phyloP scores from a whole-genome alignment of 139 green algal species.

The Coelastrella sp. region DNA sequence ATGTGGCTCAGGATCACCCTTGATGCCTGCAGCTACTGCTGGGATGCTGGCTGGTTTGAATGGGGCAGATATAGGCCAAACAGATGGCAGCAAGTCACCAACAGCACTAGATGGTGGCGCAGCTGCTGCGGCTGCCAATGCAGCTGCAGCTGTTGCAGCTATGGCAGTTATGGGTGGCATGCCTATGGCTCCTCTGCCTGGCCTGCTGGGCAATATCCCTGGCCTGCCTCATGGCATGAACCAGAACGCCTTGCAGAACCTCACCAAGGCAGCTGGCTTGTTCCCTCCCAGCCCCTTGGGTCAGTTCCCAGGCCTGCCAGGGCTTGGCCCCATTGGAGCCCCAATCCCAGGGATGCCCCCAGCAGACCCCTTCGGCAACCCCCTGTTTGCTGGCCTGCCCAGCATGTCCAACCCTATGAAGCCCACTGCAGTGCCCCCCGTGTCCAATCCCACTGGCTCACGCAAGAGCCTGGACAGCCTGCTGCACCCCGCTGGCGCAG shows the following conservation, averaged over 20 bases:
- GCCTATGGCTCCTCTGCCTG: constrained; percentile 18
- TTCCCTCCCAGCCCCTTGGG: neutral
- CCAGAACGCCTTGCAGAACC: constrained; percentile 52
- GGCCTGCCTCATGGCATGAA: constrained; percentile 43
- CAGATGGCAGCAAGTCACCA: constrained; percentile 32
- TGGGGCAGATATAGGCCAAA: neutral
- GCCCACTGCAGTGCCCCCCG: neutral
- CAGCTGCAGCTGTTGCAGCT: constrained; percentile 28
- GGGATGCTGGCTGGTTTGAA: neutral
- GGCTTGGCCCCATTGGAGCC: neutral
- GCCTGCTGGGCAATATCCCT: constrained; percentile 28
- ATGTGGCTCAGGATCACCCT: neutral
- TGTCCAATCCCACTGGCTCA: neutral
- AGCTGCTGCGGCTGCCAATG: constrained; percentile 27
- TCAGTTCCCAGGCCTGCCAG: neutral
- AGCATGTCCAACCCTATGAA: neutral
- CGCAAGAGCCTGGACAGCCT: constrained; percentile 41
- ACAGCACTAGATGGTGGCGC: constrained; percentile 18
- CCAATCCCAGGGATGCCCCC: neutral
- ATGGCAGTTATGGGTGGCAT: constrained; percentile 35
- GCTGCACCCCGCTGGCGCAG: constrained; percentile 17
- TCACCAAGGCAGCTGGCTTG: constrained; percentile 45
- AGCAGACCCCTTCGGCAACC: constrained; percentile 2
- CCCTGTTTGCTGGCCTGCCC: constrained; percentile 34
- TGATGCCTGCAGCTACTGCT: constrained; percentile 19